phyloP scores from a whole-genome alignment of 1,284 basidiomycete species.

The Boletus sp. region DNA sequence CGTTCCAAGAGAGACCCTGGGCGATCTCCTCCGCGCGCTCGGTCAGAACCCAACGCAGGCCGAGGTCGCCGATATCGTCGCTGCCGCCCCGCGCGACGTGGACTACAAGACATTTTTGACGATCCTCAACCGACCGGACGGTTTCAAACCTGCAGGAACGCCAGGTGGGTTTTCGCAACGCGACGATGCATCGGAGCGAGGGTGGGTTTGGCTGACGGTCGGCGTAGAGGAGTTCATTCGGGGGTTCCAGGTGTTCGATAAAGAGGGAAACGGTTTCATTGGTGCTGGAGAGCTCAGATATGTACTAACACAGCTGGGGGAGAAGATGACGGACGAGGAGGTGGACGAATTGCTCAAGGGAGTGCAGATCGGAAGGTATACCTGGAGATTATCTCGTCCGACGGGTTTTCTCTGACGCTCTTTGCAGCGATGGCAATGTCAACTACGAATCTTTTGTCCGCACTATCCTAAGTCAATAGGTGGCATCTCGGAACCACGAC shows the following conservation, averaged over 20 bases:
- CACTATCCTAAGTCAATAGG: slow-evolving; percentile 29
- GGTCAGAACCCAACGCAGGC: slow-evolving; percentile 99
- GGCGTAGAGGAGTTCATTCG: slow-evolving; percentile 93
- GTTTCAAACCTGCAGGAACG: slow-evolving; percentile 28
- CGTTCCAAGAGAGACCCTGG: slow-evolving; percentile 84
- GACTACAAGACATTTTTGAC: slow-evolving; percentile 71
- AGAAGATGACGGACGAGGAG: slow-evolving; percentile 91
- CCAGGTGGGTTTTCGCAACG: slow-evolving; percentile 13
- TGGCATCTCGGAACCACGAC: not conserved
- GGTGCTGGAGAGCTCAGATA: slow-evolving; percentile 26
- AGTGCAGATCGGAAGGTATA: slow-evolving; percentile 81
- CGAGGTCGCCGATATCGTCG: slow-evolving; percentile 82
- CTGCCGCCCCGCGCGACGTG: slow-evolving; percentile 69
- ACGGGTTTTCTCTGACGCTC: slow-evolving; percentile 15
- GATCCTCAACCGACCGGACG: slow-evolving; percentile 82
- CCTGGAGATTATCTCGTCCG: slow-evolving; percentile 18
- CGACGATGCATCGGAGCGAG: slow-evolving; percentile 28
- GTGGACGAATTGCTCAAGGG: slow-evolving; percentile 98
- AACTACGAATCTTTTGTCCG: slow-evolving; percentile 80
- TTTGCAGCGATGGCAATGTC: slow-evolving; percentile 84
- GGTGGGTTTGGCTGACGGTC: not conserved
- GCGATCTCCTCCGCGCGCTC: slow-evolving; percentile 91
- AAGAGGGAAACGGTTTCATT: slow-evolving; percentile 96
- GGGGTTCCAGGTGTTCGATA: slow-evolving; percentile 99
- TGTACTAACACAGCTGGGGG: slow-evolving; percentile 25